A percentile compares a stretch with the other conserved stretches of the same genome.
Conservation (phyloP, 177 flowering plant species). For the Tripterygium wilfordii region DNA sequence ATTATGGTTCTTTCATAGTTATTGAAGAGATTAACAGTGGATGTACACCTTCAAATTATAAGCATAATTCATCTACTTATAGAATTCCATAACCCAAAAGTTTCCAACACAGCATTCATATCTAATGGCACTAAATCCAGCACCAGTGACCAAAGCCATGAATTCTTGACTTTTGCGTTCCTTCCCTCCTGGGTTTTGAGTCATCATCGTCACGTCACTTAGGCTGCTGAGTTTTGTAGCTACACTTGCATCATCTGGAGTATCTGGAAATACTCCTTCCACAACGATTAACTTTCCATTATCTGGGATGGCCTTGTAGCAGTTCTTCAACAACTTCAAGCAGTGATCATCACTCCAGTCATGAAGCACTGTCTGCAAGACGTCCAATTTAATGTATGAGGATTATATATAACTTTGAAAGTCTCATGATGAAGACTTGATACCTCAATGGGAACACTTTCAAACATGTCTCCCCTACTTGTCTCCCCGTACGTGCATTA, state of each 20-base stretch:
- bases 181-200: constrained; percentile 19
- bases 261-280: constrained; percentile 12
- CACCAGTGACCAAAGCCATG: constrained; percentile 9
- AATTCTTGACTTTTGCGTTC: constrained; percentile 24
- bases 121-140: constrained; percentile 17
- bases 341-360: constrained; percentile 37
- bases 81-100: constrained; percentile 22
- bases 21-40: neutral
- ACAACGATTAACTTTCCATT: constrained; percentile 28
- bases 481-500: constrained; percentile 22
- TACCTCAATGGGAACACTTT: constrained; percentile 28
- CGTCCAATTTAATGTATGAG: neutral
- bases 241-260: constrained; percentile 3
- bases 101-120: constrained; percentile 5
- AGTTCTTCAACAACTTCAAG: constrained; percentile 28
- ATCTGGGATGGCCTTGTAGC: constrained; percentile 17
- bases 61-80: neutral
- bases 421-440: neutral
- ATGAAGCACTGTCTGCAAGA: constrained; percentile 19
- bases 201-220: constrained; percentile 14
- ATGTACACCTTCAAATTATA: neutral
- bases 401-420: too few species aligned
- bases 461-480: constrained; percentile 31
- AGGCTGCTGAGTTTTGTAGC: neutral
- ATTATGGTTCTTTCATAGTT: too few species aligned